Base-by-base conservation (phyloP, 345 rosid genomes). In the Lepidium africanum region DNA sequence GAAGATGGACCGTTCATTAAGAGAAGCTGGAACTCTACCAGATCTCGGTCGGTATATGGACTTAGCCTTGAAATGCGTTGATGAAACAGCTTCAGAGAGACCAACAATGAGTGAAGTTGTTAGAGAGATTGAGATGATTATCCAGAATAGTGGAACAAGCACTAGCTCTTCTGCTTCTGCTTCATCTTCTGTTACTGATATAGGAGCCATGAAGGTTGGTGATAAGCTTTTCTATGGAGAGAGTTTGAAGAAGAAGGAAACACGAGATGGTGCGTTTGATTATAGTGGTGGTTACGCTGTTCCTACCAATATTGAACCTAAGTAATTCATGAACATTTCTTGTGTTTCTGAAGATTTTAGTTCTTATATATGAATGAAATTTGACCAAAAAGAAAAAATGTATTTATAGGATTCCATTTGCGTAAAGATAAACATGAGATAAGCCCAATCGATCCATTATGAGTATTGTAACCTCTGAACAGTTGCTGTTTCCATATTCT, bases 61-160 rank as follows among this genome's bases (percentile, higher is more conserved):
- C 15, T 57, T 94, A 74, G 92, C 97, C 3, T 38, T 91, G 77
- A 88, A 85, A 56, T 91, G 99, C 50, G 92, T 89, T 0, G 95
- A 94, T 66, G 99, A 94, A 75, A 83, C 90, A 10, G 95, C 95
- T 9, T 39, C 78, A 30, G 90, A 88, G 69, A 87, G 97, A 11
- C 99, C 99, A 27, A 86, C 90, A 3, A 90, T 88, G 96, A 87
- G 93, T 13, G 90, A 86, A 41, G 90, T 85, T 8, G 96, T 90
- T 9, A 92, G 88, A 76, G 85, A 74, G 46, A 83, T 92, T 5
- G 98, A 92, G 80, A 83, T 77, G 7, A 82, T 92, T 10, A 43
- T 88, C 49, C 91, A 90, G 56, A 84, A 82, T 37, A 89, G 90
- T 41, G 92, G 96, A 19, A 43, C 86, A 32, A 81, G 74, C 52